These are phyloP conservation scores for Penicillium cataractarum DNA, from an alignment of 495 filamentous ascomycete genomes.

Conservation along the genomic window DNA sequence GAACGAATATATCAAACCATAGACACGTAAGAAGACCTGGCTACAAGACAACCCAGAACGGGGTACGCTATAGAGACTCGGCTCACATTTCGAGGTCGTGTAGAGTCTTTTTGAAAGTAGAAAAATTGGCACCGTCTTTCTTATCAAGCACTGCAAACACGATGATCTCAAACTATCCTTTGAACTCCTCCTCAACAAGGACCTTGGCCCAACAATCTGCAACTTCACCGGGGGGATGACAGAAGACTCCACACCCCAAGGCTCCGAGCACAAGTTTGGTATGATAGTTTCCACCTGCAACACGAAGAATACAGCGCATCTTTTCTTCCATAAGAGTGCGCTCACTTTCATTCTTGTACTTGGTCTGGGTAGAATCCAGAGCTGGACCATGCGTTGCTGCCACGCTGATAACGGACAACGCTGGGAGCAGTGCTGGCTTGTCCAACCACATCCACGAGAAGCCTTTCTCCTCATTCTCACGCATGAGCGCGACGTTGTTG, in stretches of 20 bases:
- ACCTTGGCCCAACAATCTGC: constrained; percentile 63
- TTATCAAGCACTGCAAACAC: constrained; percentile 40
- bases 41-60: background rate
- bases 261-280: constrained; percentile 64
- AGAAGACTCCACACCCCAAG: constrained; percentile 68
- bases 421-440: constrained; percentile 42
- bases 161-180: constrained; percentile 45
- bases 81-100: constrained; percentile 28
- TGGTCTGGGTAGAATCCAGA: constrained; percentile 25
- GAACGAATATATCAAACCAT: background rate
- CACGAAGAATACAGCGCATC: constrained; percentile 59
- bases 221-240: constrained; percentile 63
- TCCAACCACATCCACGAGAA: constrained; percentile 46
- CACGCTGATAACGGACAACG: constrained; percentile 61
- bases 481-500: constrained; percentile 58
- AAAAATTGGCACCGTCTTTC: constrained; percentile 48
- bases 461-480: constrained; percentile 40
- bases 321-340: constrained; percentile 57
- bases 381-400: constrained; percentile 56
- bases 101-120: constrained; percentile 50
- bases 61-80: background rate
- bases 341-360: constrained; percentile 42
- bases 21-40: background rate
- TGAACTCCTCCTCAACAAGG: constrained; percentile 56
- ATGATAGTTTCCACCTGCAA: constrained; percentile 56